Conservation (phyloP, 176 grass and related monocot genomes). For the Triticum turgidum region DNA sequence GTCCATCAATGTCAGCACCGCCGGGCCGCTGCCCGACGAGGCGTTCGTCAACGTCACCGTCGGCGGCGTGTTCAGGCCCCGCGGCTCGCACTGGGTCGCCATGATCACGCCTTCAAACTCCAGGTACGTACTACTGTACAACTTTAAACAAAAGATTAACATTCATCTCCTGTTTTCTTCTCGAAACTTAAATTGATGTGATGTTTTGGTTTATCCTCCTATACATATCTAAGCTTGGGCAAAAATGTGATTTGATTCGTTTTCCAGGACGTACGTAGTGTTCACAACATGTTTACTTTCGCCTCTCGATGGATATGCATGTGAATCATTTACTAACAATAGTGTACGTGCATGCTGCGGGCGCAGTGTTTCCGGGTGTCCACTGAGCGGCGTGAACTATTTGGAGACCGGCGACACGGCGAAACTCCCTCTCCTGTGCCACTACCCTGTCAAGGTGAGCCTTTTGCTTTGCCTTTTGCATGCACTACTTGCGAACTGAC, state of each 20-base stretch:
- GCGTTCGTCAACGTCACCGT: conserved; percentile 60
- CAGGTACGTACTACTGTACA: background rate
- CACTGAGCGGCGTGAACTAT: conserved; percentile 45
- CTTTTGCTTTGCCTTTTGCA: background rate
- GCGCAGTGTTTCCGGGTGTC: conserved; percentile 57
- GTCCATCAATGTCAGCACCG: conserved; percentile 36
- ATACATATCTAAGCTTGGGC: background rate
- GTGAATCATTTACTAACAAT: background rate
- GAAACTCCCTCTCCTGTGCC: conserved; percentile 71
- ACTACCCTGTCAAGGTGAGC: conserved; percentile 89
- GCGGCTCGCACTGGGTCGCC: conserved; percentile 61
- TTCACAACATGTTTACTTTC: background rate
- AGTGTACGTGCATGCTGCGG: background rate
- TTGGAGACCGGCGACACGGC: conserved; percentile 65
- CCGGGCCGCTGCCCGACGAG: conserved; percentile 52
- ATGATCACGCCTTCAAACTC: conserved; percentile 87
- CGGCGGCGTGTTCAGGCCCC: conserved; percentile 43
- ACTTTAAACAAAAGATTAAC: too few relatives aligned
- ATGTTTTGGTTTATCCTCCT: background rate
- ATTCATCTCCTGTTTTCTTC: too few relatives aligned
- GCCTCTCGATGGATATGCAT: conserved; percentile 10
- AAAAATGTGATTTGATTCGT: background rate
- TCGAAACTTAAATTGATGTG: too few relatives aligned
- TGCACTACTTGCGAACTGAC: background rate
- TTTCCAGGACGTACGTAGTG: background rate